Percentiles rank a stretch among this genome's conserved stretches.
phyloP scores from a whole-genome alignment of 2,329 filamentous ascomycete species.

The Fusarium praegraminearum region DNA sequence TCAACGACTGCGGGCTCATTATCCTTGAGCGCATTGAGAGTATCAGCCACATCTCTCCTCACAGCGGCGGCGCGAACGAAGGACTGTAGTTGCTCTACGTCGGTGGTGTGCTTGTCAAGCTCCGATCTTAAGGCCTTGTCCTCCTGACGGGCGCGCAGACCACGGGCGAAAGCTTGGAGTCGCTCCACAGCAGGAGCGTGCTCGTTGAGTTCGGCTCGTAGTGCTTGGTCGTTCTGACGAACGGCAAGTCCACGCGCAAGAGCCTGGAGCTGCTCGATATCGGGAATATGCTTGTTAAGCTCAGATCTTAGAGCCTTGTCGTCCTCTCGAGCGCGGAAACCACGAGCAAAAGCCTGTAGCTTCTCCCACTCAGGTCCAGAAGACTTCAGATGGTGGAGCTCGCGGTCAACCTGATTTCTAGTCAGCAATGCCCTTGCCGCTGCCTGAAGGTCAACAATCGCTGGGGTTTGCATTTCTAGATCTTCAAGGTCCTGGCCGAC shows the following conservation, averaged over 20 bases:
- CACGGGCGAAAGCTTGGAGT: conserved; percentile 67
- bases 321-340: conserved; percentile 60
- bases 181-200: conserved; percentile 57
- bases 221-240: conserved; percentile 45
- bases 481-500: conserved; percentile 65
- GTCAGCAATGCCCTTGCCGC: conserved; percentile 72
- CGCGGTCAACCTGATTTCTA: conserved; percentile 64
- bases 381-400: conserved; percentile 64
- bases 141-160: conserved; percentile 25
- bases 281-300: conserved; percentile 58
- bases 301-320: conserved; percentile 60
- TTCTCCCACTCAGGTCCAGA: conserved; percentile 64
- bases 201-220: conserved; percentile 61
- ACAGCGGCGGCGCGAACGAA: conserved; percentile 67
- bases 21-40: conserved; percentile 61
- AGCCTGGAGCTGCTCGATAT: conserved; percentile 62
- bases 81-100: conserved; percentile 63
- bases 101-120: conserved; percentile 57
- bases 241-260: conserved; percentile 59
- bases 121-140: conserved; percentile 59
- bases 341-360: conserved; percentile 58
- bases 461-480: conserved; percentile 63
- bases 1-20: conserved; percentile 61
- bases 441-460: conserved; percentile 72
- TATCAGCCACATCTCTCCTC: conserved; percentile 62